Conservation (phyloP, 257 asterid genomes). For the Capsicum rhomboideum region DNA sequence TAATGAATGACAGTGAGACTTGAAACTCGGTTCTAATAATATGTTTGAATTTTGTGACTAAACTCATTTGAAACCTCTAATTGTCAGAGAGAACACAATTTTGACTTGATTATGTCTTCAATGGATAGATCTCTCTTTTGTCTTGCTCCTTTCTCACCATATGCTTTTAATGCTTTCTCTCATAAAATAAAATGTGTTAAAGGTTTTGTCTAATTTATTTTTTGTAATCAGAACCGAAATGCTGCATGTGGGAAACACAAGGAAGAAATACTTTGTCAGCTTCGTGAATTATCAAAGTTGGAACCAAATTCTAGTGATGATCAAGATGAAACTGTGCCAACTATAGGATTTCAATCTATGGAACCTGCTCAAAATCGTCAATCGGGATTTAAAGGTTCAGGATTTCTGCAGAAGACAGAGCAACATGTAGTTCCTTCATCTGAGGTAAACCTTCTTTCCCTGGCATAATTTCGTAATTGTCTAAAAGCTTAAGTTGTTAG, state of each 20-base stretch:
- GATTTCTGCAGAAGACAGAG: constrained; percentile 18
- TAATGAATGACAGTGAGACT: neutral
- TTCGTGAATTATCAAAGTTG: constrained; percentile 54
- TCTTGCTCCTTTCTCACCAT: neutral
- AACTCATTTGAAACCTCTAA: neutral
- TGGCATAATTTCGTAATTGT: too few species aligned
- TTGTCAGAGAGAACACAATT: neutral
- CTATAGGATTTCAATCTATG: constrained; percentile 20
- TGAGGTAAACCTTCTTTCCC: constrained; percentile 35
- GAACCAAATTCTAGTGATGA: constrained; percentile 50
- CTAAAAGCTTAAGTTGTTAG: too few species aligned
- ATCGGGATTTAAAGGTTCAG: constrained; percentile 17
- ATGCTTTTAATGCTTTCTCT: neutral
- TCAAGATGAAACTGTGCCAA: constrained; percentile 32
- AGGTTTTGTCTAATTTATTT: neutral
- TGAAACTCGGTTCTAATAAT: neutral
- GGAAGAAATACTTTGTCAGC: constrained; percentile 71
- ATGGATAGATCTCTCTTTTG: neutral
- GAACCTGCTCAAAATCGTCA: constrained; percentile 22
- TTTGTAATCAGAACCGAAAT: constrained; percentile 64
- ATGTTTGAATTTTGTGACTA: neutral
- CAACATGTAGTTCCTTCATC: constrained; percentile 26
- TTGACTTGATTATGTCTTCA: neutral
- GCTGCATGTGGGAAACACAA: constrained; percentile 76
- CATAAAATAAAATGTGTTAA: neutral